Evolutionary conservation across 1,139 yeast species (phyloP).

Genomic region (Blastobotrys serpentis): DNA sequence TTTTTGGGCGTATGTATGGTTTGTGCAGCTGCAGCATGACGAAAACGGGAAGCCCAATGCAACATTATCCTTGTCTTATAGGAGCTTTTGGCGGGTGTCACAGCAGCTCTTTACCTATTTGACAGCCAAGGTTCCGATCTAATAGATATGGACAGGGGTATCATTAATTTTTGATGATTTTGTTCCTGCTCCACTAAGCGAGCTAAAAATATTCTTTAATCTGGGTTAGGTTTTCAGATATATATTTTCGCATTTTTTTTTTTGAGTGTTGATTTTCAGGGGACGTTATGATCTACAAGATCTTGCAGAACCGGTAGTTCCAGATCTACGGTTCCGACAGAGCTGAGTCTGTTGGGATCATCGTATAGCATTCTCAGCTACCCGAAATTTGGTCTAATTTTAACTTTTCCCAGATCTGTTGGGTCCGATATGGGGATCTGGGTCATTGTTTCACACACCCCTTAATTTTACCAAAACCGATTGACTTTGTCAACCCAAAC

Average conservation of each 20-base stretch:
- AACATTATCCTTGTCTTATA: conserved; percentile 2
- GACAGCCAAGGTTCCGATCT: too few species aligned
- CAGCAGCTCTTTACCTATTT: too few species aligned
- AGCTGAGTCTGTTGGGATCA: background rate
- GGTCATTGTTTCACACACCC: too few species aligned
- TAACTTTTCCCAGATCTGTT: too few species aligned
- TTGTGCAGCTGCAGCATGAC: conserved; percentile 8
- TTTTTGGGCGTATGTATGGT: conserved; percentile 6
- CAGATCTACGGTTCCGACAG: conserved; percentile 1
- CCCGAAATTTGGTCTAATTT: background rate
- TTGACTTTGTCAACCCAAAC: too few species aligned
- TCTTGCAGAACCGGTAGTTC: conserved; percentile 6
- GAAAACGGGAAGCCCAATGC: background rate
- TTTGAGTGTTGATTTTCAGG: conserved; percentile 3
- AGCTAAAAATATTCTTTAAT: too few species aligned
- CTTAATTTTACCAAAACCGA: too few species aligned
- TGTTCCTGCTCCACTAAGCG: too few species aligned
- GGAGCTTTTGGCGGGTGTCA: conserved; percentile 3
- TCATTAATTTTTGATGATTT: too few species aligned
- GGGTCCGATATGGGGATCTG: too few species aligned
- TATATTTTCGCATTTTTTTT: background rate
- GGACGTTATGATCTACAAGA: background rate
- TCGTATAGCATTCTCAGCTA: background rate
- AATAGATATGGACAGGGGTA: too few species aligned
- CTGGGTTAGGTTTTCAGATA: background rate